phyloP scores from a whole-genome alignment of 2,329 filamentous ascomycete species.

The Cercospora berteroae region DNA sequence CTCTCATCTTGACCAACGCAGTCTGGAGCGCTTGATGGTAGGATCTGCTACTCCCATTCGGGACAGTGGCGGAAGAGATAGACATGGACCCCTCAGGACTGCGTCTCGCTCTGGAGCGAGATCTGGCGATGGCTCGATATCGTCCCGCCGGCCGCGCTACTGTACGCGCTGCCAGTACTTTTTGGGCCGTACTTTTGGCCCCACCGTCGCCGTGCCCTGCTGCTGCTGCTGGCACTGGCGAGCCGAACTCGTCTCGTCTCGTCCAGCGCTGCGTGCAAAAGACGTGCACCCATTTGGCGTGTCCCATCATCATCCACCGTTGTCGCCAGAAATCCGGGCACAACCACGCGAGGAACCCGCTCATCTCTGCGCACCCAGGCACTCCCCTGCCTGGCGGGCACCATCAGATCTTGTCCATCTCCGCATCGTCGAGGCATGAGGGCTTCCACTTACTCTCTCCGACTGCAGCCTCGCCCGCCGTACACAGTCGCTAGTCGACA shows the following conservation, averaged over 20 bases:
- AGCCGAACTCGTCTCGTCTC: not conserved
- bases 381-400: not conserved
- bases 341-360: not conserved
- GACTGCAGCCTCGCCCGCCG: constrained; percentile 5
- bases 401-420: not conserved
- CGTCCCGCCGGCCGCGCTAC: not conserved
- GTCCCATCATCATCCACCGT: not conserved
- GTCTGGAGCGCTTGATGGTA: not conserved
- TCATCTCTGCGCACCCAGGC: not conserved
- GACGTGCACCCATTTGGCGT: not conserved
- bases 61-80: not conserved
- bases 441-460: not conserved
- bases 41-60: not conserved
- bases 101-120: not conserved
- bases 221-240: not conserved
- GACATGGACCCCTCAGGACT: not conserved
- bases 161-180: not conserved
- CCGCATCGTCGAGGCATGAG: constrained; percentile 4
- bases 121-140: not conserved
- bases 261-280: not conserved
- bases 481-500: constrained; percentile 18
- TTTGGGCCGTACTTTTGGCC: not conserved
- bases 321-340: not conserved
- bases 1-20: not conserved
- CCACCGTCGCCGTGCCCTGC: not conserved